These are phyloP conservation scores for Phytophthora sojae DNA, from an alignment of 352 stramenopile genomes.

Conservation along the genomic window DNA sequence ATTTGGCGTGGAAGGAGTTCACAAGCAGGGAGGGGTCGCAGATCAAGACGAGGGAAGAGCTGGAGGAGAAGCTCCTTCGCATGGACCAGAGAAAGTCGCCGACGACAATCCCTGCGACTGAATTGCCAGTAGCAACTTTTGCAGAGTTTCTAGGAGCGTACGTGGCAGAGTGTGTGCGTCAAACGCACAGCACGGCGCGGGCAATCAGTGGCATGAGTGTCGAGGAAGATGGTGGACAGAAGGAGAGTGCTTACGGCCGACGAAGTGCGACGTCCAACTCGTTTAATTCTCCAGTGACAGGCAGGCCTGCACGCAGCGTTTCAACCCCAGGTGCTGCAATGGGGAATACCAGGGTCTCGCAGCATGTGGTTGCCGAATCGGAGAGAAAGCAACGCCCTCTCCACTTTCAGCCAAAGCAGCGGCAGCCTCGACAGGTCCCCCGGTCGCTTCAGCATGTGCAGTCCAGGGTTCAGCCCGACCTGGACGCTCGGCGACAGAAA, in stretches of 20 bases:
- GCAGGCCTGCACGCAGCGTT: neutral
- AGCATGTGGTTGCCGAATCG: neutral
- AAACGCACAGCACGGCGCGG: neutral
- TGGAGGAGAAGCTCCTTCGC: constrained; percentile 48
- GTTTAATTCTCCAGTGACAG: neutral
- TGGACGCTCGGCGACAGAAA: constrained; percentile 62
- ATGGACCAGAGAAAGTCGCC: constrained; percentile 61
- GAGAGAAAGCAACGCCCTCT: constrained; percentile 18
- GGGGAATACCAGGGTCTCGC: constrained; percentile 15
- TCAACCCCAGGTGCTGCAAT: constrained; percentile 14
- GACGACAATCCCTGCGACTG: constrained; percentile 34
- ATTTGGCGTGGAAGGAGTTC: constrained; percentile 64
- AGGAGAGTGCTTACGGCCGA: constrained; percentile 14
- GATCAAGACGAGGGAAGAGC: constrained; percentile 34
- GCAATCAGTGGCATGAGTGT: neutral
- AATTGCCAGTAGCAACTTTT: constrained; percentile 60
- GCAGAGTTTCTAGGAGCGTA: constrained; percentile 67
- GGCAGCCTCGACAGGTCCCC: constrained; percentile 13
- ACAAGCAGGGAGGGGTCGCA: constrained; percentile 39
- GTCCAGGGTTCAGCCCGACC: constrained; percentile 74
- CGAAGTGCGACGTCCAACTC: neutral
- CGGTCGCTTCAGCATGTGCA: constrained; percentile 47
- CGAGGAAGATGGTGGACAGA: neutral
- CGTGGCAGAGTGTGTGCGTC: constrained; percentile 51
- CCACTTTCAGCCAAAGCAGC: constrained; percentile 21